These are phyloP conservation scores for Odontarrhena argentea DNA, from an alignment of 345 rosid genomes.

Conservation along the genomic window DNA sequence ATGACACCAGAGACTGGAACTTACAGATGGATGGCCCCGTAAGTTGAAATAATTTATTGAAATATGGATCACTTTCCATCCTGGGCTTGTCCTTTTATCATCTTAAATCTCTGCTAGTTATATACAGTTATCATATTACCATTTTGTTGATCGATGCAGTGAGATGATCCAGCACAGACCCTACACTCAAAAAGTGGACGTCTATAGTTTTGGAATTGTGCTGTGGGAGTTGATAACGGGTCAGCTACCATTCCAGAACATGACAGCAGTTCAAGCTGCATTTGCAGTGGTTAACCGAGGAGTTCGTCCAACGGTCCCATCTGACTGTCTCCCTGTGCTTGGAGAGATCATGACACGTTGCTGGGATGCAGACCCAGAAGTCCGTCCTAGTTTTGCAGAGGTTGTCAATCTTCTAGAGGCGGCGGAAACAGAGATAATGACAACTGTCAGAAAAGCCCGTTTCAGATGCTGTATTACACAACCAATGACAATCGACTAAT, in stretches of 20 bases:
- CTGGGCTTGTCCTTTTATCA: constrained; percentile 20
- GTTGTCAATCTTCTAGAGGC: constrained; percentile 47
- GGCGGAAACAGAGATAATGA: constrained; percentile 48
- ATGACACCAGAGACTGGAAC: constrained; percentile 62
- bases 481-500: constrained; percentile 51
- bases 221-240: constrained; percentile 60
- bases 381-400: constrained; percentile 47
- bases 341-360: constrained; percentile 51
- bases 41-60: constrained; percentile 36
- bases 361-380: constrained; percentile 52
- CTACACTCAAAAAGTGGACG: constrained; percentile 59
- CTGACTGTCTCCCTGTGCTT: constrained; percentile 49
- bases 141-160: constrained; percentile 41
- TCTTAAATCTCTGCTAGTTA: constrained; percentile 12
- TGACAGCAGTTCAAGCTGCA: constrained; percentile 51
- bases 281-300: constrained; percentile 51
- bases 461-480: constrained; percentile 54
- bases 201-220: constrained; percentile 62
- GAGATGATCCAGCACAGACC: constrained; percentile 66
- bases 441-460: constrained; percentile 50
- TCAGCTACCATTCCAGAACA: constrained; percentile 48
- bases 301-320: constrained; percentile 47
- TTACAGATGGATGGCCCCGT: constrained; percentile 63
- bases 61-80: constrained; percentile 3
- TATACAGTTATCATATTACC: neutral